These are phyloP conservation scores for Immersiporthe knoxdaviesiana DNA, from an alignment of 2,329 filamentous ascomycete species.

Conservation along the genomic window DNA sequence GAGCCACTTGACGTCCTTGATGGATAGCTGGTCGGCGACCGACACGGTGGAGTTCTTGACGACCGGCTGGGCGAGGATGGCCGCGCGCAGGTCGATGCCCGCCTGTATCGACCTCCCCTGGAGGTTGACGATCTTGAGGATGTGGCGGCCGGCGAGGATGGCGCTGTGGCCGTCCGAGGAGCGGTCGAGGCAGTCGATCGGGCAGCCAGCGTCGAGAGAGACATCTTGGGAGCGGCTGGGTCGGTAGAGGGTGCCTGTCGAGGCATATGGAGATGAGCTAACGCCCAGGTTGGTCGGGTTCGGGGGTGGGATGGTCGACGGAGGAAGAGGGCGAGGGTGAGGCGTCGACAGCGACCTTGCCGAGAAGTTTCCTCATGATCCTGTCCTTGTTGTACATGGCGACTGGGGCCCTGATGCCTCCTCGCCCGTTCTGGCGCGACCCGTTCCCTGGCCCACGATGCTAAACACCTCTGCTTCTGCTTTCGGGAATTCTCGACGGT, in stretches of 20 bases:
- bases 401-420: conserved; percentile 8
- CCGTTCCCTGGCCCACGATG: background rate
- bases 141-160: conserved; percentile 61
- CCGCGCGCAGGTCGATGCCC: conserved; percentile 60
- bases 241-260: conserved; percentile 49
- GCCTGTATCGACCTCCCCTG: conserved; percentile 59
- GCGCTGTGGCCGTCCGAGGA: conserved; percentile 60
- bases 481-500: background rate
- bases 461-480: background rate
- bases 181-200: conserved; percentile 61
- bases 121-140: conserved; percentile 63
- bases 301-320: conserved; percentile 30
- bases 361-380: conserved; percentile 65
- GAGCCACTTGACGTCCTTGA: conserved; percentile 64
- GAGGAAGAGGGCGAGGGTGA: conserved; percentile 50
- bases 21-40: conserved; percentile 61
- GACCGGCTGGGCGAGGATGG: conserved; percentile 55
- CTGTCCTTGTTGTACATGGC: conserved; percentile 58
- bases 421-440: background rate
- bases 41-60: conserved; percentile 46
- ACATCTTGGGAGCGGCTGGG: conserved; percentile 60
- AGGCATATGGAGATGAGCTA: conserved; percentile 48
- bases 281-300: conserved; percentile 37
- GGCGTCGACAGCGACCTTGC: conserved; percentile 54
- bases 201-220: conserved; percentile 53